phyloP scores from a whole-genome alignment of 1,284 basidiomycete genomes.

The Irpex lacteus region DNA sequence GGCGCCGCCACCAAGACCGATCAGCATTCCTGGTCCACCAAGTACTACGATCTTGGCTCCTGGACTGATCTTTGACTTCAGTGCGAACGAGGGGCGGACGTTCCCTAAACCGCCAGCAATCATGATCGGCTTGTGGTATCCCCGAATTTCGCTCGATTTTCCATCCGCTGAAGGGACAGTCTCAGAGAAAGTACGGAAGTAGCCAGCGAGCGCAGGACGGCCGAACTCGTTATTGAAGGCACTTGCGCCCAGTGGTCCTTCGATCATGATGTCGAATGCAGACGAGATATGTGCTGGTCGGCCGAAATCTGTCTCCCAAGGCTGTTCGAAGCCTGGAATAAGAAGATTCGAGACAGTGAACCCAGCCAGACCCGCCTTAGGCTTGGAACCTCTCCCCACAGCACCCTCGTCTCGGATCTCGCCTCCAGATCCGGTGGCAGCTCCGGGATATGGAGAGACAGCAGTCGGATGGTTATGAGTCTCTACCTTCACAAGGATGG shows the following conservation, averaged over 20 bases:
- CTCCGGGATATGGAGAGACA: conserved; percentile 96
- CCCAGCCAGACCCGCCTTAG: conserved; percentile 93
- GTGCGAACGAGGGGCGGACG: conserved; percentile 80
- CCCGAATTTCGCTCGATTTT: conserved; percentile 67
- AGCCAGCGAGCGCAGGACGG: conserved; percentile 81
- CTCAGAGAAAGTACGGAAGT: conserved; percentile 89
- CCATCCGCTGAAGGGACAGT: conserved; percentile 49
- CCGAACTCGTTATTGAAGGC: conserved; percentile 99
- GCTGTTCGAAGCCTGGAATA: conserved; percentile 84
- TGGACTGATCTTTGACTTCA: conserved; percentile 71
- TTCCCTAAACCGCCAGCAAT: conserved; percentile 96
- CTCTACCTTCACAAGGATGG: conserved; percentile 96
- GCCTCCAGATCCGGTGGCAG: conserved; percentile 96
- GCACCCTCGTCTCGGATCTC: conserved; percentile 99
- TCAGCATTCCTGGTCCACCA: conserved; percentile 96
- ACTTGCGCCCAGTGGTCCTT: conserved; percentile 91
- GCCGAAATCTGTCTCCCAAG: conserved; percentile 93
- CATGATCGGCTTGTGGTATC: conserved; percentile 99
- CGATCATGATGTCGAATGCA: conserved; percentile 95
- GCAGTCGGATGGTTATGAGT: conserved; percentile 99
- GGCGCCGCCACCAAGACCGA: conserved; percentile 95
- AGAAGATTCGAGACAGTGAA: conserved; percentile 96
- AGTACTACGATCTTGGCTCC: conserved; percentile 91
- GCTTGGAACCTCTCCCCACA: conserved; percentile 92
- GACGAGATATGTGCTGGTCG: conserved; percentile 90